Conservation (phyloP, 192 early-diverging fungal species). For the Phlyctochytrium bullatum region DNA sequence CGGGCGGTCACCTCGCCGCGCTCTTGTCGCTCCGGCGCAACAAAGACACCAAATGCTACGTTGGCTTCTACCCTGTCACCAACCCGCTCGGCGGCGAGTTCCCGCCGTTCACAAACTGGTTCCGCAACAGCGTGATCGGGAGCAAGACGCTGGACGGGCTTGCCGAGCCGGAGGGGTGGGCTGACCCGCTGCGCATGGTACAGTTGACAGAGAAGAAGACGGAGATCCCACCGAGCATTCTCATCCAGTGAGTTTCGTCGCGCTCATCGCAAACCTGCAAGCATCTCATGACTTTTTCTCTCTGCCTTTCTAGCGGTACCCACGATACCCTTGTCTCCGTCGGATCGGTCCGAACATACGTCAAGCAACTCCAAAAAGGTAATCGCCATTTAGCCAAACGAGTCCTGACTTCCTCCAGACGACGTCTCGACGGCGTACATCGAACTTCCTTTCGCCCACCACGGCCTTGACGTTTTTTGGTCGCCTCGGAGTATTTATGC, state of each 20-base stretch:
- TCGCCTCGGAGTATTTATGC: constrained; percentile 12
- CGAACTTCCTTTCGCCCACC: constrained; percentile 20
- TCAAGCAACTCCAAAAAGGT: constrained; percentile 16
- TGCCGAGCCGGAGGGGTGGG: constrained; percentile 19
- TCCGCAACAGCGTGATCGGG: background rate
- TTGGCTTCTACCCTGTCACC: constrained; percentile 53
- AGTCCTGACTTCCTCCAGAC: constrained; percentile 6
- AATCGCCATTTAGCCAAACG: background rate
- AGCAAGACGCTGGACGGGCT: constrained; percentile 3
- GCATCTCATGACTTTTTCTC: background rate
- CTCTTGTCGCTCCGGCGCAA: constrained; percentile 54
- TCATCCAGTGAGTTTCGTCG: constrained; percentile 32
- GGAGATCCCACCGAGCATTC: constrained; percentile 33
- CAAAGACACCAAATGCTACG: constrained; percentile 37
- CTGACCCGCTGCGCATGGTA: constrained; percentile 30
- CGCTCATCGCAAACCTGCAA: background rate
- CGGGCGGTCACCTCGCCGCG: constrained; percentile 60
- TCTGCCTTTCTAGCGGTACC: constrained; percentile 10
- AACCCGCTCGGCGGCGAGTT: background rate
- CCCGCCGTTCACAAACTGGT: background rate
- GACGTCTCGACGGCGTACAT: constrained; percentile 18
- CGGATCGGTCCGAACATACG: constrained; percentile 29
- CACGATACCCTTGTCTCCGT: constrained; percentile 35
- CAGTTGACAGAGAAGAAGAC: constrained; percentile 17
- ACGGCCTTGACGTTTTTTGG: constrained; percentile 22